These are phyloP conservation scores for Neckera pumila DNA, from an alignment of 225 moss, liverwort and hornwort species.

Conservation along the genomic window DNA sequence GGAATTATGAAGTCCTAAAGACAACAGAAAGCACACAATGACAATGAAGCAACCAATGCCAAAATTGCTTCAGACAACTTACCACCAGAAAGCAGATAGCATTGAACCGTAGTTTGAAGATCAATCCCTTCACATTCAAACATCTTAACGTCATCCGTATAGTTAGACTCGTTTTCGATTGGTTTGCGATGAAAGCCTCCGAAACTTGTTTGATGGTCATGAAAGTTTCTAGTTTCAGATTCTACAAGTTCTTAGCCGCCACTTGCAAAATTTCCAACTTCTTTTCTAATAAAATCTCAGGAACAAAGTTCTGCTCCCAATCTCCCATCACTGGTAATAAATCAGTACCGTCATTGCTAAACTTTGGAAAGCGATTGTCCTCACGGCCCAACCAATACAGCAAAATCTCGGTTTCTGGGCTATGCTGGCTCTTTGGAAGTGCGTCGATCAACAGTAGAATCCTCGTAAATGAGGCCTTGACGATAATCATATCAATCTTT, in stretches of 20 bases:
- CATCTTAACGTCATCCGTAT: neutral
- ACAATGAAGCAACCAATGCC: neutral
- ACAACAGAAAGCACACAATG: neutral
- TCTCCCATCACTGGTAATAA: neutral
- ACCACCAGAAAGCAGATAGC: neutral
- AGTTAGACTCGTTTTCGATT: neutral
- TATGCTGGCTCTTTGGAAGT: neutral
- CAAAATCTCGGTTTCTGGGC: neutral
- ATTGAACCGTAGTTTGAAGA: neutral
- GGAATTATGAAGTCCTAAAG: neutral
- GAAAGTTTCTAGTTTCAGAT: neutral
- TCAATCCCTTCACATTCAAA: too few species aligned
- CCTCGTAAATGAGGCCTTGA: neutral
- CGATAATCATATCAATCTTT: rapidly evolving
- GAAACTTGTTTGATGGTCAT: neutral
- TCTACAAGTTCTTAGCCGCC: neutral
- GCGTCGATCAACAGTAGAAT: neutral
- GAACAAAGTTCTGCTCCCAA: neutral
- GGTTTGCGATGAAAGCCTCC: neutral
- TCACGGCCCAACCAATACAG: rapidly evolving
- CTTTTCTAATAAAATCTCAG: too few species aligned
- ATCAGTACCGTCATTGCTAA: neutral
- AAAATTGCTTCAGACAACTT: neutral
- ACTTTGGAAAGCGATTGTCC: neutral
- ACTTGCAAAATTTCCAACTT: neutral